phyloP scores from a whole-genome alignment of 257 asterid species.

The Ilex asprella region DNA sequence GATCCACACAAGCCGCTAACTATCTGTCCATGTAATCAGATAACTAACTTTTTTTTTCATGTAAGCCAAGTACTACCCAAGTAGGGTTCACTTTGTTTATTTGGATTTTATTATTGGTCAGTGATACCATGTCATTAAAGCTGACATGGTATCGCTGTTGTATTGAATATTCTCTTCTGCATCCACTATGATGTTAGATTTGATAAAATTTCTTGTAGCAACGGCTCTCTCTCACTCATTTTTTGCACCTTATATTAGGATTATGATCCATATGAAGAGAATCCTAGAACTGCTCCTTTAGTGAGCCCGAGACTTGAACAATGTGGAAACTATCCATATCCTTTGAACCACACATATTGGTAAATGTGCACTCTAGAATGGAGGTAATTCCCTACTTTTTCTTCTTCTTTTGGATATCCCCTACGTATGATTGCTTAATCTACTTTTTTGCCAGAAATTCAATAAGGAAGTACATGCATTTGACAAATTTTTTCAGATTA shows the following conservation, averaged over 20 bases:
- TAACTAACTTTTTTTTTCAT: no score
- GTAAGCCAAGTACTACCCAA: no score
- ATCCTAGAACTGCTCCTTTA: slow-evolving; percentile 85
- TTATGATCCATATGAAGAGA: slow-evolving; percentile 94
- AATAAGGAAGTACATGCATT: neutral
- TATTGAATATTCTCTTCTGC: neutral
- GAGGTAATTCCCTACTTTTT: slow-evolving; percentile 48
- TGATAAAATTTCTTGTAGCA: slow-evolving; percentile 9
- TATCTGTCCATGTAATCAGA: no score
- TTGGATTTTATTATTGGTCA: no score
- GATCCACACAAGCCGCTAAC: no score
- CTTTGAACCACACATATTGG: slow-evolving; percentile 97
- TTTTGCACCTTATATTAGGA: slow-evolving; percentile 41
- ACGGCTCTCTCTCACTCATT: slow-evolving; percentile 3
- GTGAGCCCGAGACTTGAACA: slow-evolving; percentile 92
- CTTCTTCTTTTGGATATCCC: slow-evolving; percentile 3
- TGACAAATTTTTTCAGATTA: neutral
- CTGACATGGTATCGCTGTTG: neutral
- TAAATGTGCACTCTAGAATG: slow-evolving; percentile 98
- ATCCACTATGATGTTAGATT: neutral
- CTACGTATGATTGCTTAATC: neutral
- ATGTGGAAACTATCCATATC: slow-evolving; percentile 75
- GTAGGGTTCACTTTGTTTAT: no score
- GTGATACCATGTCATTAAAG: no score
- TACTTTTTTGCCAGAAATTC: neutral